Base-by-base conservation (phyloP, 352 stramenopile genomes). In the Blastocystis sp. region DNA sequence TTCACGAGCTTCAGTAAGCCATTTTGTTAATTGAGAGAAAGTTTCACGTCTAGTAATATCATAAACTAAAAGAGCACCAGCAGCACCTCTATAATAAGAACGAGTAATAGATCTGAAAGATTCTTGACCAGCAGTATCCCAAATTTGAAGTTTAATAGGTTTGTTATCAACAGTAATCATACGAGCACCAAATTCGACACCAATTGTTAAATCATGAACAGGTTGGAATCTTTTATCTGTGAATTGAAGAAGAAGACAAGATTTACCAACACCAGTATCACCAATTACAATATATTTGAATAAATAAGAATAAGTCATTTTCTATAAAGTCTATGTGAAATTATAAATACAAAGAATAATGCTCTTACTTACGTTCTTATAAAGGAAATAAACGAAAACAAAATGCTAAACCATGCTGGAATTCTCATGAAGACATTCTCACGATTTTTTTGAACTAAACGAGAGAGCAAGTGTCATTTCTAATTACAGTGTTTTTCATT, bases 211-310 rank as follows among this genome's bases (percentile, higher is more conserved):
- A 67, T 98, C 90, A 67, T 98, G 80, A 31, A 96, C 89, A 0
- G 88, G 88, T 71, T 98, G 88, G 75, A 99, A 99, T 45, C 90
- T 80, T 75, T 97, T 97, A 77, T 99, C 91, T 42, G 91, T 98
- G 77, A 98, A 99, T 75, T 98, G 91, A 59, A 98, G 76, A 36
- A 99, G 75, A 67, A 99, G 78, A 73, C 91, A 98, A 41, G 86
- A 96, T 77, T 99, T 99, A 28, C 92, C 92, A 13, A 98, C 91
- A 45, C 91, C 86, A 37, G 88, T 95, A 72, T 97, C 88, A 42
- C 89, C 89, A 66, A 96, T 96, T 73, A 97, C 95, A 56, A 97
- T 95, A 72, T 95, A 91, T 76, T 93, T 93, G 76, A 93, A 93
- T 43, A 93, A 72, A 66, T 93, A 93, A 35, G 81, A 80, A 77